Evolutionary conservation across 805 yeast genomes (phyloP), one percentile per base, ranked within the genome.

Genomic region (Yamadazyma endophytica): DNA sequence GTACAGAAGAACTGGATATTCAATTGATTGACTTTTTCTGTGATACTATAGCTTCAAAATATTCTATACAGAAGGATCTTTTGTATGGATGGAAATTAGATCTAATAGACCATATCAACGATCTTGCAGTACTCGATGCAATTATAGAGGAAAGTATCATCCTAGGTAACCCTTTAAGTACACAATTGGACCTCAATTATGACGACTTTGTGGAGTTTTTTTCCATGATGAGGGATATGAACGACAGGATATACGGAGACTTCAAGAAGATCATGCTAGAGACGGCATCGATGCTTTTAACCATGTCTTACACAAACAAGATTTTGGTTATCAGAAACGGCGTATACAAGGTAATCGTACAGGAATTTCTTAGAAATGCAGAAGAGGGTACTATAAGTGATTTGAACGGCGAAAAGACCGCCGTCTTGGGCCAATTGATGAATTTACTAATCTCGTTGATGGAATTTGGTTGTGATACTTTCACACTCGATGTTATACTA

Each of bases 21-120:
- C 28, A 19, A n/a, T 19, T 56, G 22, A 46, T 57, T n/a, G 33
- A 50, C 18, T 35, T 28, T 25, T 23, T 52, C 5, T 53, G 62
- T 39, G 46, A 43, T 14, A 29, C 33, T 4, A 48, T 49, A 5
- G 39, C 58, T 16, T 44, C 54, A 12, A 42, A 44, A 21, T 49
- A 43, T 36, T 36, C 40, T 8, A 35, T 64, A 36, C 55, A 64
- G 33, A 40, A 32, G 18, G 54, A 49, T 6, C 37, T 52, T n/a
- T 45, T 64, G 6, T 24, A 29, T 23, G 54, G 57, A 35, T 64
- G 70, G 70, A 62, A 60, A 39, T 36, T 55, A 4, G 69, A 64
- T 21, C 40, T 62, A 21, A 28, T 43, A 5, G 64, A 61, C 26
- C 35, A 36, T 15, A 31, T 50, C 5, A 31, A 42, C 6, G 56